These are phyloP conservation scores for Talaromyces rugulosus DNA, from an alignment of 2,329 filamentous ascomycete species.

Conservation along the genomic window DNA sequence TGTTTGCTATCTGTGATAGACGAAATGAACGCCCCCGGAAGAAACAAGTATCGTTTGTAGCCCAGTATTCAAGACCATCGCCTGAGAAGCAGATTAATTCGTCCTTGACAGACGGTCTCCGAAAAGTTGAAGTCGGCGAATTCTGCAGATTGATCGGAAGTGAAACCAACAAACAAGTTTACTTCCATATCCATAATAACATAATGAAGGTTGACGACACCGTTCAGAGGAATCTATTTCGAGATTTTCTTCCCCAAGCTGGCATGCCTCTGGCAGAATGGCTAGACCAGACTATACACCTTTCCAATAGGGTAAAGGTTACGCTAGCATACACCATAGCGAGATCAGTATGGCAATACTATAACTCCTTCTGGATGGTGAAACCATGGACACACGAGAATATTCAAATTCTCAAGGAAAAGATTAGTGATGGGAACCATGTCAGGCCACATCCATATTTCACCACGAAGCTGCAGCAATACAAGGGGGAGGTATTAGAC, in stretches of 20 bases:
- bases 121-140: not conserved
- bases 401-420: not conserved
- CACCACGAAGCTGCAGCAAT: not conserved
- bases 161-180: not conserved
- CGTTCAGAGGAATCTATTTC: not conserved
- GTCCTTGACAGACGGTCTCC: not conserved
- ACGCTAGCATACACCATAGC: conserved; percentile 4
- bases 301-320: conserved; percentile 5
- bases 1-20: not conserved
- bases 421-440: too few species aligned
- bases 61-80: not conserved
- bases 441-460: conserved; percentile 2
- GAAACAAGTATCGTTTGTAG: not conserved
- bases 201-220: not conserved
- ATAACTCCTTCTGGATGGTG: conserved; percentile 5
- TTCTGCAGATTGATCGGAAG: conserved; percentile 1
- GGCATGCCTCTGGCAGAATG: not conserved
- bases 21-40: not conserved
- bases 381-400: conserved; percentile 4
- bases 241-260: not conserved
- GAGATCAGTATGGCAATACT: conserved; percentile 7
- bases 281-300: not conserved
- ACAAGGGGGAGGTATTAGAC: not conserved
- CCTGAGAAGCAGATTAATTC: not conserved
- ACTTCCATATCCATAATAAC: conserved; percentile 3